phyloP scores from a whole-genome alignment of 768 basidiomycete genomes.

The Chalciporus piperatus region DNA sequence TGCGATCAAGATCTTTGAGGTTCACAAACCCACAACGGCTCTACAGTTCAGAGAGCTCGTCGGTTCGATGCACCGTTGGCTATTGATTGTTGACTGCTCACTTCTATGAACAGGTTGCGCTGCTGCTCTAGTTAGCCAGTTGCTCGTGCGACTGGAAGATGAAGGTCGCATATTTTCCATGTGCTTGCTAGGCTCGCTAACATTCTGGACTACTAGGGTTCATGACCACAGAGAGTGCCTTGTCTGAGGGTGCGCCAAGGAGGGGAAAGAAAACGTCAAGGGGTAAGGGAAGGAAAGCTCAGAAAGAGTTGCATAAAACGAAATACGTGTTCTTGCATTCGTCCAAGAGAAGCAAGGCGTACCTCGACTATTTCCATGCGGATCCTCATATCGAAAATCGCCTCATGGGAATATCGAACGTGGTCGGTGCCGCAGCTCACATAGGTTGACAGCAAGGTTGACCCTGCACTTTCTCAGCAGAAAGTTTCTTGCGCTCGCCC shows the following conservation, averaged over 20 bases:
- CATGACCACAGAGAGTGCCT: conserved; percentile 48
- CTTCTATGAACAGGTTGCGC: conserved; percentile 44
- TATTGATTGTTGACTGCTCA: conserved; percentile 6
- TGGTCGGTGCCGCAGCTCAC: conserved; percentile 39
- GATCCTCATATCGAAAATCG: conserved; percentile 55
- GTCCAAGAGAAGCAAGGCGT: conserved; percentile 43
- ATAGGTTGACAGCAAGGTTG: neutral
- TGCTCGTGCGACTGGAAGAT: conserved; percentile 65
- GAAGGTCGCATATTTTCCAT: conserved; percentile 48
- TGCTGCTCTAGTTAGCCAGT: conserved; percentile 51
- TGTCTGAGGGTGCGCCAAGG: conserved; percentile 44
- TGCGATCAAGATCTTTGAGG: conserved; percentile 68
- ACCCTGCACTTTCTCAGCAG: neutral
- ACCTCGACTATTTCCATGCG: conserved; percentile 69
- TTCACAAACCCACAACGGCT: conserved; percentile 39
- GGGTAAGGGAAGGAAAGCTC: conserved; percentile 40
- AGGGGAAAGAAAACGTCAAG: conserved; percentile 43
- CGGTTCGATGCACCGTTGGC: conserved; percentile 42
- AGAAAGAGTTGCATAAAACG: conserved; percentile 53
- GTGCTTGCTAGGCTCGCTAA: conserved; percentile 5
- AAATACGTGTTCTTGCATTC: conserved; percentile 57
- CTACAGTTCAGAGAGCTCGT: conserved; percentile 58
- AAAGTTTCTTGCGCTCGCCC: conserved; percentile 9
- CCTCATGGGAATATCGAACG: conserved; percentile 56
- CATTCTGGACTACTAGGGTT: conserved; percentile 45